Evolutionary conservation across 495 filamentous ascomycete genomes (phyloP), one percentile per base, ranked within the genome.

Genomic region (Chaetomium fimeti): DNA sequence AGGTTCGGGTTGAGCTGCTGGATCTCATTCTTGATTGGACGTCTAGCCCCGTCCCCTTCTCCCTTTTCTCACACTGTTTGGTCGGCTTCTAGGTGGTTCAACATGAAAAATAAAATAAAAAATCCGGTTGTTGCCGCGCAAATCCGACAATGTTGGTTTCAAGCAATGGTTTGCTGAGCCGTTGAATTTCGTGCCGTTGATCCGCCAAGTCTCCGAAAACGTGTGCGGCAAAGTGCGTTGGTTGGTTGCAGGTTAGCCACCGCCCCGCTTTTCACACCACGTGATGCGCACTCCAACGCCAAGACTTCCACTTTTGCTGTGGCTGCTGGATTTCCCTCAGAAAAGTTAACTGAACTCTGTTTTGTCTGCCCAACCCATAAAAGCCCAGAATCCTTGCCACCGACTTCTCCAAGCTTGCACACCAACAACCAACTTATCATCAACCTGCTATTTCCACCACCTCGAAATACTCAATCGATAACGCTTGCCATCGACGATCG

Each of bases 351-450:
- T 28, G 24, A 60, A 51, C 58, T 61, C 47, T 25, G 24, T 52
- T 56, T 56, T 22, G n/a, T 29, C 36, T 29, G 47, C 49, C 60
- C 60, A 55, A 62, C 28, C 47, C 27, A 25, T 38, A 60, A 38
- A 43, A 61, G 15, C 20, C 15, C 40, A 29, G n/a, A 20, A 24
- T 18, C 18, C 27, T 56, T n/a, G 28, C 53, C 53, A 28, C 53
- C 16, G 9, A 29, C 29, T 20, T 11, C 29, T 16, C 40, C 16
- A 28, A 55, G 32, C 29, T 27, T 9, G 24, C 16, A 5, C 11
- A 36, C 25, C 28, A 18, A 2, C 43, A 20, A 5, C n/a, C n/a
- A n/a, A n/a, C n/a, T n/a, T n/a, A n/a, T 42, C 40, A 12, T 13
- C 3, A 48, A 22, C 16, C 42, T 45, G n/a, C 32, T 36, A 5